Percentiles rank a stretch among this genome's conserved stretches.
These are phyloP conservation scores for Thalassiosira hispida DNA, from an alignment of 352 stramenopile species.

Conservation along the genomic window DNA sequence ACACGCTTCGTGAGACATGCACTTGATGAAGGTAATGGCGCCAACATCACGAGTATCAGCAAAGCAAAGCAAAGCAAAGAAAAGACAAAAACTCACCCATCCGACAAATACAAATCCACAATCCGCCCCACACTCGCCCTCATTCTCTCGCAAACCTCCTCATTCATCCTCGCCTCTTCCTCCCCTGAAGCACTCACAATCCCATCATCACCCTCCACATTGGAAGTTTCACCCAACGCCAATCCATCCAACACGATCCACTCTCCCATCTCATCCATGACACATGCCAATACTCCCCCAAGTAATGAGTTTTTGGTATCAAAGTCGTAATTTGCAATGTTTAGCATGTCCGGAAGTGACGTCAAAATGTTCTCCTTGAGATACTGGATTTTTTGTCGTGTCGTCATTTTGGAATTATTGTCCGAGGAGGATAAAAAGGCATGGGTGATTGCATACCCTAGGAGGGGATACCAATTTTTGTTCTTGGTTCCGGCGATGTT, in stretches of 20 bases:
- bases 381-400: constrained; percentile 19
- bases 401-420: constrained; percentile 1
- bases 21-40: neutral
- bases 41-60: too few relatives aligned
- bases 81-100: constrained; percentile 34
- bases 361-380: constrained; percentile 12
- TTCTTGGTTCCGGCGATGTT: neutral
- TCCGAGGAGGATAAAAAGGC: constrained; percentile 8
- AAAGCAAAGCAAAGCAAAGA: neutral
- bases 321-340: constrained; percentile 25
- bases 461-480: constrained; percentile 23
- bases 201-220: neutral
- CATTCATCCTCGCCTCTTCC: neutral
- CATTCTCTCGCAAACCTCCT: constrained; percentile 13
- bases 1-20: neutral
- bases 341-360: constrained; percentile 29
- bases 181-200: neutral
- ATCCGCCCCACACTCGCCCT: constrained; percentile 29
- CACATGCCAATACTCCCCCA: constrained; percentile 34
- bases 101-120: constrained; percentile 46
- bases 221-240: constrained; percentile 16
- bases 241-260: constrained; percentile 28
- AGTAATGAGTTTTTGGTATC: constrained; percentile 30
- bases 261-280: constrained; percentile 47
- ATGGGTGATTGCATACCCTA: constrained; percentile 31